These are phyloP conservation scores for Boletus semigastroideus DNA, from an alignment of 1,284 basidiomycete genomes.

Conservation along the genomic window DNA sequence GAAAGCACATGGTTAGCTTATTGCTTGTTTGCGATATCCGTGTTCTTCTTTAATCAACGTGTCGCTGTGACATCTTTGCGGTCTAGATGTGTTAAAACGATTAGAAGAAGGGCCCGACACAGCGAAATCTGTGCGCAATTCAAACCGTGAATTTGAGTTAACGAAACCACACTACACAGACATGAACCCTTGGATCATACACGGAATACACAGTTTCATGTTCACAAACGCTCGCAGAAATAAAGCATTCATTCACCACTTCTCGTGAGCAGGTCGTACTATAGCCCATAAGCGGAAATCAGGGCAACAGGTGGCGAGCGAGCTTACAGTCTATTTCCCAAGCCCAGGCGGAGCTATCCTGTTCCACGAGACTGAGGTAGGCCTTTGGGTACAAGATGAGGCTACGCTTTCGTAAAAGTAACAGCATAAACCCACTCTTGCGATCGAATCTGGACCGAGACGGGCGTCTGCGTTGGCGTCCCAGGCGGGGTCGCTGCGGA, in stretches of 20 bases:
- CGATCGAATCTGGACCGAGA: slow-evolving; percentile 65
- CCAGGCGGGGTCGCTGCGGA: slow-evolving; percentile 39
- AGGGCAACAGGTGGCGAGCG: not conserved
- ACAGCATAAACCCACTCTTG: slow-evolving; percentile 37
- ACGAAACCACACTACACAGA: not conserved
- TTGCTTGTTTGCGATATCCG: not conserved
- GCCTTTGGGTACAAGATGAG: slow-evolving; percentile 37
- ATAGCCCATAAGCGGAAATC: slow-evolving; percentile 4
- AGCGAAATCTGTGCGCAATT: not conserved
- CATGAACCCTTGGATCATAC: not conserved
- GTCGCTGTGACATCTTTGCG: not conserved
- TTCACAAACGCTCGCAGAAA: not conserved
- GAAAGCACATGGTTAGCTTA: not conserved
- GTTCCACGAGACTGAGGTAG: slow-evolving; percentile 57
- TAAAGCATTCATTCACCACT: slow-evolving; percentile 29
- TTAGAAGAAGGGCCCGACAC: not conserved
- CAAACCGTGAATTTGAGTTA: not conserved
- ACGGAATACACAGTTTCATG: not conserved
- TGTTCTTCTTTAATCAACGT: not conserved
- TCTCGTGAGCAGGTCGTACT: slow-evolving; percentile 48
- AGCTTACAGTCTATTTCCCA: slow-evolving; percentile 67
- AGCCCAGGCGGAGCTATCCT: slow-evolving; percentile 64
- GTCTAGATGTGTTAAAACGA: not conserved
- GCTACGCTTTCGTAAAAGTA: slow-evolving; percentile 2
- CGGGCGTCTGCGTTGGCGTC: slow-evolving; percentile 46